Percentiles rank a stretch among this genome's conserved stretches.
phyloP scores from a whole-genome alignment of 2,329 filamentous ascomycete species.

The Colletotrichum simmondsii region DNA sequence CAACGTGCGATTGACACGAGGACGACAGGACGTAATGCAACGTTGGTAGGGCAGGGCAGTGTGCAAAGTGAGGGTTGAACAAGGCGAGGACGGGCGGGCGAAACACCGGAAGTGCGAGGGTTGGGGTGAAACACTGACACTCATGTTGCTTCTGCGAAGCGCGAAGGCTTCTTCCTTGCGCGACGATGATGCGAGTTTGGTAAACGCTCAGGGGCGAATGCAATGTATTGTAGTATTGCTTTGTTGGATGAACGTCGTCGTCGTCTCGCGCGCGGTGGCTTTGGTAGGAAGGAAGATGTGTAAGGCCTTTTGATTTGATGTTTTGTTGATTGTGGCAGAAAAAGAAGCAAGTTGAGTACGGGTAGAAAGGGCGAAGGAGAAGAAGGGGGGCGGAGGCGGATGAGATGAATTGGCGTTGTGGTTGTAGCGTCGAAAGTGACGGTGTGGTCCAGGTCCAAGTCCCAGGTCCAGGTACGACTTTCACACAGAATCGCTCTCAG shows the following conservation, averaged over 20 bases:
- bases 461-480: not conserved
- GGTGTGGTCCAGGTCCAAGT: not conserved
- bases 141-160: conserved; percentile 52
- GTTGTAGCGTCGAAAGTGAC: conserved; percentile 14
- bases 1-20: conserved; percentile 9
- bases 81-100: conserved; percentile 24
- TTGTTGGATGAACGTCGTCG: not conserved
- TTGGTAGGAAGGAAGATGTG: conserved; percentile 8
- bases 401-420: conserved; percentile 25
- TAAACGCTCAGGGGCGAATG: not conserved
- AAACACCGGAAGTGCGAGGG: conserved; percentile 39
- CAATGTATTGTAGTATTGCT: not conserved
- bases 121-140: conserved; percentile 56
- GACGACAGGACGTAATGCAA: conserved; percentile 9
- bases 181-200: conserved; percentile 16
- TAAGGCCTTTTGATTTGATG: not conserved
- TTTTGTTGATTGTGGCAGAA: conserved; percentile 5
- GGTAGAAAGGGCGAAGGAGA: conserved; percentile 25
- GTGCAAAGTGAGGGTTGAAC: not conserved
- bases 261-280: not conserved
- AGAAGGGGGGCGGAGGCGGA: not conserved
- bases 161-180: conserved; percentile 37
- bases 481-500: not conserved
- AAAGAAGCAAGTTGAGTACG: conserved; percentile 33
- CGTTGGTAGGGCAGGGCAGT: conserved; percentile 3